Percentiles rank a stretch among this genome's conserved stretches.
phyloP scores from a whole-genome alignment of 306 rosid genomes.

The Hippophae rhamnoides region DNA sequence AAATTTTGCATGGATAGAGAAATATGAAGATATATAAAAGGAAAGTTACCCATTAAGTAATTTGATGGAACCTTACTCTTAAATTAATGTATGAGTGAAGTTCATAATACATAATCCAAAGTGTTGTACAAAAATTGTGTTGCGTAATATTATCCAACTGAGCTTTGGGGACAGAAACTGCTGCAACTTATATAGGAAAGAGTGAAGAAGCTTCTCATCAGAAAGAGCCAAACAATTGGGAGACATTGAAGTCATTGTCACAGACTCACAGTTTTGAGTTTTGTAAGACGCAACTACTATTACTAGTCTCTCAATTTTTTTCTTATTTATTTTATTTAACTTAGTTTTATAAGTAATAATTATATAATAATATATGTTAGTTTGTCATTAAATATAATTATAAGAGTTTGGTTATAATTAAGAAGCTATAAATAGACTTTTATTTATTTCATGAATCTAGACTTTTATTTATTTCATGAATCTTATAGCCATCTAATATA shows the following conservation, averaged over 20 bases:
- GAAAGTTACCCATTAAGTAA: too few species aligned
- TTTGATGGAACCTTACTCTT: too few species aligned
- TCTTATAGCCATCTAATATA: constrained; percentile 14
- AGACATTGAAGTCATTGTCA: constrained; percentile 36
- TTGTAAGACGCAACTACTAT: neutral
- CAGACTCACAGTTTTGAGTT: neutral
- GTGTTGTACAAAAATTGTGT: too few species aligned
- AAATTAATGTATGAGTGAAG: too few species aligned
- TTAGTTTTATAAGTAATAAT: too few species aligned
- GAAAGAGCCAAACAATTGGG: constrained; percentile 31
- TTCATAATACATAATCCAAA: too few species aligned
- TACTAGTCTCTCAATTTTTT: neutral
- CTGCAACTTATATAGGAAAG: constrained; percentile 39
- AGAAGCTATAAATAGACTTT: neutral
- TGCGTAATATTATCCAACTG: too few species aligned
- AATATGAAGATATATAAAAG: too few species aligned
- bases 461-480: constrained; percentile 3
- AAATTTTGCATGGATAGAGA: too few species aligned
- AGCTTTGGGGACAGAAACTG: neutral
- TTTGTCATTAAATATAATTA: too few species aligned
- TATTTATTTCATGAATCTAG: constrained; percentile 2
- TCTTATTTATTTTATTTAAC: neutral
- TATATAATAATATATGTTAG: too few species aligned
- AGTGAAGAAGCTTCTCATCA: constrained; percentile 82
- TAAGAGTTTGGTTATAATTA: too few species aligned